phyloP scores from a whole-genome alignment of 73 alveolate genomes.

The Paraurostyla sp. region DNA sequence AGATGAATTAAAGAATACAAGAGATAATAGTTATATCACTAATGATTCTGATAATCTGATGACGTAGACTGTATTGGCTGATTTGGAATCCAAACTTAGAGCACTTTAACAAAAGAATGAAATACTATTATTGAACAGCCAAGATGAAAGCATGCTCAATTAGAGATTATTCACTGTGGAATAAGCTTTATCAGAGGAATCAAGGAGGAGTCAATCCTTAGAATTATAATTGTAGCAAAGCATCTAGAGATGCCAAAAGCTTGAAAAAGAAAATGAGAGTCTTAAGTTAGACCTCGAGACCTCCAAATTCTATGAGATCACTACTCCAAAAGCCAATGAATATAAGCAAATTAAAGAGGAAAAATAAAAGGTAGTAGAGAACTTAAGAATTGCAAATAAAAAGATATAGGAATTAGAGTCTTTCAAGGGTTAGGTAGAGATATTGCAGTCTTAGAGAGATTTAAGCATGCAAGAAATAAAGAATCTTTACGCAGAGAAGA shows the following conservation, averaged over 20 bases:
- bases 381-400: neutral
- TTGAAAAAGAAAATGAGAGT: constrained; percentile 21
- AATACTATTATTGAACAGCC: neutral
- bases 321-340: neutral
- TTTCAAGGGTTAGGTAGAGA: neutral
- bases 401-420: neutral
- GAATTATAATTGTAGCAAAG: neutral
- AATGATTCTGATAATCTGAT: constrained; percentile 3
- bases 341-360: neutral
- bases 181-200: neutral
- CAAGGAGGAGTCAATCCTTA: neutral
- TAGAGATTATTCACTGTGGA: neutral
- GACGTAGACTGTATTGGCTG: neutral
- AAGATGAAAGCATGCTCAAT: neutral
- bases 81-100: neutral
- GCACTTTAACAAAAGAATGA: neutral
- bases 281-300: neutral
- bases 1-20: neutral
- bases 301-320: neutral
- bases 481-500: neutral
- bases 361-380: neutral
- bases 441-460: neutral
- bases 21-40: neutral
- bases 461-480: neutral
- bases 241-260: neutral